These are phyloP conservation scores for Rhodotorula paludigena DNA, from an alignment of 768 basidiomycete species.

Conservation along the genomic window DNA sequence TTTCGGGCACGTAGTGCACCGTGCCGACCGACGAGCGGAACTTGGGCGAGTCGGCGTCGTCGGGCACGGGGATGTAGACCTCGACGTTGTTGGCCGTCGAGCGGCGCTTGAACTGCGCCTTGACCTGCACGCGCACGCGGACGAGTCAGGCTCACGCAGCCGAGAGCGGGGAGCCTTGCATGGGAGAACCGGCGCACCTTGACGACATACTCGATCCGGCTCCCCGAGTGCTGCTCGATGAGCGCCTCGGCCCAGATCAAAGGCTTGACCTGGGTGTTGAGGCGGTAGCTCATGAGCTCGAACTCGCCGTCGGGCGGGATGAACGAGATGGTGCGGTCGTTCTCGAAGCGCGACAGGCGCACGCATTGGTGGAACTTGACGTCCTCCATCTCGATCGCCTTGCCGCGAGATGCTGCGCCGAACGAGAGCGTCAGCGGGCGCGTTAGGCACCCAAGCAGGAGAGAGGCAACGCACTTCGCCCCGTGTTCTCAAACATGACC, in stretches of 20 bases:
- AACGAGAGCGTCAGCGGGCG: background rate
- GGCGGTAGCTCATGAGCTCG: slow-evolving; percentile 96
- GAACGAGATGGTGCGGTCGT: slow-evolving; percentile 97
- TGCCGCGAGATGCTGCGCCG: slow-evolving; percentile 73
- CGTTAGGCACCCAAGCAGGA: background rate
- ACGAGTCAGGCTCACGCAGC: too few species aligned
- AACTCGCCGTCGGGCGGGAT: slow-evolving; percentile 99
- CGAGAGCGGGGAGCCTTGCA: too few species aligned
- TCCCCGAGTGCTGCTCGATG: slow-evolving; percentile 90
- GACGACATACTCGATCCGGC: slow-evolving; percentile 87
- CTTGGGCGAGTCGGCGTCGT: slow-evolving; percentile 95
- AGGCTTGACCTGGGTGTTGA: slow-evolving; percentile 83
- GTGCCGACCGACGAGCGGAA: slow-evolving; percentile 92
- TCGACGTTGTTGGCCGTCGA: slow-evolving; percentile 98
- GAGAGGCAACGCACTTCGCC: slow-evolving; percentile 63
- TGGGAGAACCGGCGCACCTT: slow-evolving; percentile 51
- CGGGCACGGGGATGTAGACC: slow-evolving; percentile 96
- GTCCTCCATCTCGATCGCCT: slow-evolving; percentile 99
- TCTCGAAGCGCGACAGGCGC: slow-evolving; percentile 91
- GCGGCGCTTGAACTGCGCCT: slow-evolving; percentile 94
- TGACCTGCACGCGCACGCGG: slow-evolving; percentile 46
- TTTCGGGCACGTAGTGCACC: slow-evolving; percentile 96
- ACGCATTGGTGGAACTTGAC: slow-evolving; percentile 99
- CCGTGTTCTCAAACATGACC: slow-evolving; percentile 98
- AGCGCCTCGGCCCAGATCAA: slow-evolving; percentile 96